Percentiles rank a stretch among this genome's conserved stretches.
Conservation (phyloP, 352 stramenopile genomes). For the Pythium myriotylum region DNA sequence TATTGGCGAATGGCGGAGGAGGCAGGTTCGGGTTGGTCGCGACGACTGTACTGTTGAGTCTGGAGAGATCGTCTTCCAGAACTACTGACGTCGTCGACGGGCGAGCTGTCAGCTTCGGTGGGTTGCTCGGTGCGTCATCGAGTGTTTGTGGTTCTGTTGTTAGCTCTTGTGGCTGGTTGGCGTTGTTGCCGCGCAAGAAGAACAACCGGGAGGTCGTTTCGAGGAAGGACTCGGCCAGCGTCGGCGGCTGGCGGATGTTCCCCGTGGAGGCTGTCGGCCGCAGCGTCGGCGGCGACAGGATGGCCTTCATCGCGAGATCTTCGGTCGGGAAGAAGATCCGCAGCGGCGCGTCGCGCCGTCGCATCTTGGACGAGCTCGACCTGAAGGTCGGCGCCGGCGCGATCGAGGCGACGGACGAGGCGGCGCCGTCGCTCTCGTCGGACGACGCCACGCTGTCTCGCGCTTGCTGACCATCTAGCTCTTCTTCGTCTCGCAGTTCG, state of each 20-base stretch:
- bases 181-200: slow-evolving; percentile 18
- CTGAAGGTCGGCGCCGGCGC: slow-evolving; percentile 5
- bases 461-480: background rate
- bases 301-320: slow-evolving; percentile 56
- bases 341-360: slow-evolving; percentile 19
- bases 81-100: slow-evolving; percentile 28
- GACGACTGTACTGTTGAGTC: slow-evolving; percentile 41
- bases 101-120: background rate
- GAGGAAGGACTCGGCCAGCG: slow-evolving; percentile 25
- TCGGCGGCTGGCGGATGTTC: slow-evolving; percentile 1
- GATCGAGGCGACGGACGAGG: background rate
- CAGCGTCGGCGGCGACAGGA: slow-evolving; percentile 44
- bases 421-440: background rate
- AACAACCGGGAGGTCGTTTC: slow-evolving; percentile 27
- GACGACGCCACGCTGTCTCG: slow-evolving; percentile 11
- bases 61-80: slow-evolving; percentile 50
- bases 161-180: background rate
- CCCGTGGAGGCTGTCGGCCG: background rate
- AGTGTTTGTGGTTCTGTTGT: background rate
- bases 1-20: slow-evolving; percentile 74
- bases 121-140: background rate
- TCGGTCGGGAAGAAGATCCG: slow-evolving; percentile 61
- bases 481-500: background rate
- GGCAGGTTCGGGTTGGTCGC: slow-evolving; percentile 57
- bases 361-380: slow-evolving; percentile 14